These are phyloP conservation scores for Ophiorrhiza pumila DNA, from an alignment of 257 asterid genomes.

Conservation along the genomic window DNA sequence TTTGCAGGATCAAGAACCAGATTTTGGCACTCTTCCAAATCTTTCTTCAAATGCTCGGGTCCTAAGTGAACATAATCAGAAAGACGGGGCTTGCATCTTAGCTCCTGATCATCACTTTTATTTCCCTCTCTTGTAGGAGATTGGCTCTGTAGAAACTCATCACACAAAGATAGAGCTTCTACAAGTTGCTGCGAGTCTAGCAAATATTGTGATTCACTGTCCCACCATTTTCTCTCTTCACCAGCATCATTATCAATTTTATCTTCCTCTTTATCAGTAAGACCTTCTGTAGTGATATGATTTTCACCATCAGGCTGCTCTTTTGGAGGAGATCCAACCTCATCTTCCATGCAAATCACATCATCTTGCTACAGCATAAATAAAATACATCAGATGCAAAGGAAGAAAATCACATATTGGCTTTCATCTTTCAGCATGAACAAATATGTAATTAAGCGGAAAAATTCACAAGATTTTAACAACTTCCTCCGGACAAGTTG, in stretches of 20 bases:
- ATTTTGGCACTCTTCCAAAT: constrained; percentile 74
- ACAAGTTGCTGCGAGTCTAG: constrained; percentile 85
- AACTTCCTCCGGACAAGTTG: not conserved
- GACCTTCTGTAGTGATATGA: constrained; percentile 25
- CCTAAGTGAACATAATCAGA: constrained; percentile 77
- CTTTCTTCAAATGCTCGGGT: constrained; percentile 69
- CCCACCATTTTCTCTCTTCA: constrained; percentile 75
- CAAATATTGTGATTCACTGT: constrained; percentile 60
- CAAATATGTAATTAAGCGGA: not conserved
- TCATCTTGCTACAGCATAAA: constrained; percentile 33
- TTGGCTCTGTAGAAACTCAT: constrained; percentile 81
- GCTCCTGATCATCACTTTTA: constrained; percentile 31
- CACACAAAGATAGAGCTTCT: constrained; percentile 77
- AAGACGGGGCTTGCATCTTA: constrained; percentile 42
- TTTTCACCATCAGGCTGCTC: constrained; percentile 27
- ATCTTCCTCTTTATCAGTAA: constrained; percentile 26
- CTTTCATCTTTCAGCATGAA: not conserved
- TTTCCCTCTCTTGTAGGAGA: constrained; percentile 66
- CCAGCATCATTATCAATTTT: constrained; percentile 37
- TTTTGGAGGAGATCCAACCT: constrained; percentile 27
- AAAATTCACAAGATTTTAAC: not conserved
- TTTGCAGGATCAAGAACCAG: constrained; percentile 48
- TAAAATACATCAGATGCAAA: constrained; percentile 9
- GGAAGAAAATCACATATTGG: not conserved
- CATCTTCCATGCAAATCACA: constrained; percentile 34